Base-by-base conservation (phyloP, 2,329 filamentous ascomycete species). In the Orbilia javanica region DNA sequence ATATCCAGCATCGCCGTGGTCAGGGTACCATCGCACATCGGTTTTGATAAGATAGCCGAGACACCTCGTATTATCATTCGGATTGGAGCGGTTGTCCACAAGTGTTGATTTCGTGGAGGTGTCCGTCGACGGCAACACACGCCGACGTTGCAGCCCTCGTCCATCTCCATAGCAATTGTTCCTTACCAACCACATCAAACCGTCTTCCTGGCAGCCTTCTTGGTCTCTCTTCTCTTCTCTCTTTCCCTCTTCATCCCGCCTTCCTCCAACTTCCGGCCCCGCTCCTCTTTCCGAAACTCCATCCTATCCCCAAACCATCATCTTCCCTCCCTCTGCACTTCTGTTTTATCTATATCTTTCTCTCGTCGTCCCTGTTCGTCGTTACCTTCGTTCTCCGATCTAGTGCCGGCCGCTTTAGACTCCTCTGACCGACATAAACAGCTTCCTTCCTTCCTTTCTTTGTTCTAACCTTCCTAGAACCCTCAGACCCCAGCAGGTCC, bases 401-500 rank as follows among this genome's bases (percentile, higher is more conserved):
- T 18, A 50, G 46, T 50, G 31, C 42, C 63, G 42, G 44, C 34
- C 18, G 46, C 66, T 44, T 46, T 22, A 39, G n/a, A 34, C 31
- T 42, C 44, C 6, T 27, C 52, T 20, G n/a, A 34, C 50, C 48
- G 44, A 60, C 67, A 39, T 39, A 31, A 31, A 4, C 1, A 39
- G n/a, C n/a, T 44, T 7, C 13, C 20, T 48, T 34, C 53, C 52
- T 62, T 62, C 66, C 11, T 29, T 57, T 57, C 11, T 27, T 15
- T 46, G 25, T 13, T 22, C 66, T 34, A 48, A 39, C 39, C 34
- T 22, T 22, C 29, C 57, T 29, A 36, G 57, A 64, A 50, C 11
- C 60, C 46, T 46, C 48, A 50, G 25, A 31, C 46, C 36, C 39
- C 25, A 63, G 67, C 46, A 31, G 27, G 10, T 34, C 39, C 48